These are phyloP conservation scores for Trifolium pratense DNA, from an alignment of 306 rosid species.

Conservation along the genomic window DNA sequence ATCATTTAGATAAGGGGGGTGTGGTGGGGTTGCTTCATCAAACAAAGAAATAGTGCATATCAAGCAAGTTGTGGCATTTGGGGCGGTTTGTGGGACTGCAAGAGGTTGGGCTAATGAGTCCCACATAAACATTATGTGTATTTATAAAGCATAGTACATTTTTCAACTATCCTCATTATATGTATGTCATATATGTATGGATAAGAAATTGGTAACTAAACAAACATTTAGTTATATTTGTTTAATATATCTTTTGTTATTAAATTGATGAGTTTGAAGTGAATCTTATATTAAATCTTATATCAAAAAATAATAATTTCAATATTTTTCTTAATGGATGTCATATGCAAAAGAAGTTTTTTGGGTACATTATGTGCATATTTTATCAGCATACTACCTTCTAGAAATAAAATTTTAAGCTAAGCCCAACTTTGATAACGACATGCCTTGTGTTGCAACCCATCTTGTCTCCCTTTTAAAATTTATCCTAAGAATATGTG, in stretches of 20 bases:
- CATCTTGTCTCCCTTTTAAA: constrained; percentile 45
- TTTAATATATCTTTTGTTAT: neutral
- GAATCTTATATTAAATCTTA: neutral
- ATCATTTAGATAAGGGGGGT: constrained; percentile 48
- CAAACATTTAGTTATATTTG: neutral
- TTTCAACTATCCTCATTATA: constrained; percentile 55
- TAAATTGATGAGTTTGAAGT: neutral
- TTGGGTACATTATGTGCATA: constrained; percentile 10
- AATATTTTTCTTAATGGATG: neutral
- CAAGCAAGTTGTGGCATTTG: constrained; percentile 69
- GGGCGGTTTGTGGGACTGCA: constrained; percentile 96
- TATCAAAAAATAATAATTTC: neutral
- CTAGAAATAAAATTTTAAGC: constrained; percentile 44
- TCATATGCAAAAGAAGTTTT: neutral
- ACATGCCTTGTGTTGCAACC: constrained; percentile 56
- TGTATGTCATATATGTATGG: constrained; percentile 10
- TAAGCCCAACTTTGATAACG: constrained; percentile 47
- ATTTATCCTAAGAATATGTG: constrained; percentile 40
- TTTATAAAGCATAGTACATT: constrained; percentile 46
- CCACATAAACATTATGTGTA: constrained; percentile 62
- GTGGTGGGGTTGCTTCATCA: constrained; percentile 87
- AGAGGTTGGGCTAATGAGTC: constrained; percentile 58
- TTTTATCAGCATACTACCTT: constrained; percentile 41
- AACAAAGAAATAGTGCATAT: constrained; percentile 70
- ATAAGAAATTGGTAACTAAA: constrained; percentile 5